Percentiles rank a stretch among this genome's conserved stretches.
Evolutionary conservation across 2,329 filamentous ascomycete species (phyloP).

Genomic region (Sclerotinia subarctica): DNA sequence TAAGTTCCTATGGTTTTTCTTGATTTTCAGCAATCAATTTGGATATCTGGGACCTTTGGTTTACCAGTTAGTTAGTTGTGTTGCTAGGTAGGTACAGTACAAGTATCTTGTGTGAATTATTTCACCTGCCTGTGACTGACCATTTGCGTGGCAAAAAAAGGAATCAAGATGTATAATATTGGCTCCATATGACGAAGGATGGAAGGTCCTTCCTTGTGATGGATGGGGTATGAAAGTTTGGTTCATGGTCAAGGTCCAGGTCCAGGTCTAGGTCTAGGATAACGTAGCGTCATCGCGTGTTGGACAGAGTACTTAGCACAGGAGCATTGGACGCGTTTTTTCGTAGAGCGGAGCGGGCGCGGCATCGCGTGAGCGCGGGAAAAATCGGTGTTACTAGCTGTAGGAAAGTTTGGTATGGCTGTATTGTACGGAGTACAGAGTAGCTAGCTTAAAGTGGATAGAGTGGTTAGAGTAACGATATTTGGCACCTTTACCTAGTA

Average conservation of each 20-base stretch:
- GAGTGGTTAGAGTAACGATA: neutral
- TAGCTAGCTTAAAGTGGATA: neutral
- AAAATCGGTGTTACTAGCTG: neutral
- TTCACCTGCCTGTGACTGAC: neutral
- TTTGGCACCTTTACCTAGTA: neutral
- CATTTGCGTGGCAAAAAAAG: neutral
- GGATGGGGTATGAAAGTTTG: neutral
- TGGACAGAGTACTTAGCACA: neutral
- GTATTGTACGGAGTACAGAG: too few species aligned
- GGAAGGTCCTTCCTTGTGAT: conserved; percentile 6
- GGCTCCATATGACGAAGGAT: neutral
- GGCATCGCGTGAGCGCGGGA: conserved; percentile 4
- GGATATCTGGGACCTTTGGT: neutral
- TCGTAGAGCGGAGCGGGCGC: conserved; percentile 8
- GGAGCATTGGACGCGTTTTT: neutral
- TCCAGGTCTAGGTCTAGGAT: neutral
- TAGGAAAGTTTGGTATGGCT: neutral
- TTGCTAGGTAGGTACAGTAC: too few species aligned
- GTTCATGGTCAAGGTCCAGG: neutral
- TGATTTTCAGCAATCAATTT: neutral
- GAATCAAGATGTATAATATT: neutral
- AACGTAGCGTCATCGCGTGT: neutral
- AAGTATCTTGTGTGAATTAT: neutral
- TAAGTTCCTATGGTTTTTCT: neutral
- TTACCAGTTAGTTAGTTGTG: neutral